Evolutionary conservation across 306 rosid genomes (phyloP), one percentile per base, ranked within the genome.

Genomic region (Pachyrhizus erosus): DNA sequence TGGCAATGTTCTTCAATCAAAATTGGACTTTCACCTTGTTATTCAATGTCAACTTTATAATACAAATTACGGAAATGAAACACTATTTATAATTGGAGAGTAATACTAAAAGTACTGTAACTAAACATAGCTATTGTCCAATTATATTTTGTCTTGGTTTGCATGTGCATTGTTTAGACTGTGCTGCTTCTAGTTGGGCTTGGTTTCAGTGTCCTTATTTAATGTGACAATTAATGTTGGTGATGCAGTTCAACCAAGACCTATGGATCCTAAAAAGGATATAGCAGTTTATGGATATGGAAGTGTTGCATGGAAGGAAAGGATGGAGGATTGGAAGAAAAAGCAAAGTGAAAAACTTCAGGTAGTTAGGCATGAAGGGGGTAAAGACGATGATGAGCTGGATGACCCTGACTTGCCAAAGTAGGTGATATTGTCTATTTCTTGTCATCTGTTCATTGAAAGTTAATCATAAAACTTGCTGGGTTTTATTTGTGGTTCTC

Each of bases 251-350:
- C 93, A 88, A 74, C 91, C 97, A 0, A 81, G 98, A 81, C 88
- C 98, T 10, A 92, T 94, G 98, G 98, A 91, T 89, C 98, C 97
- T 17, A 94, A 92, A 58, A 94, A 89, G 33, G 98, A 94, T 83
- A 75, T 90, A 37, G 96, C 94, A 3, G 92, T 94, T 12, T 94
- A 94, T 60, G 97, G 98, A 12, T 94, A 92, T 73, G 98, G 98
- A 78, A 92, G 97, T 84, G 94, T 94, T 52, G 89, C 97, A 9
- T 94, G 98, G 98, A 94, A 92, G 87, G 96, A 94, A 71, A 39
- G 94, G 78, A 88, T 92, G 98, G 98, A 94, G 78, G 96, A 94
- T 2, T 94, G 98, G 98, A 89, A 87, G 88, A 91, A 83, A 88
- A 94, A 89, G 75, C 98, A 91, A 84, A 89, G 82, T 83, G 97